phyloP scores from a whole-genome alignment of 2,329 filamentous ascomycete species.

The Nothomitra cinnamomea region DNA sequence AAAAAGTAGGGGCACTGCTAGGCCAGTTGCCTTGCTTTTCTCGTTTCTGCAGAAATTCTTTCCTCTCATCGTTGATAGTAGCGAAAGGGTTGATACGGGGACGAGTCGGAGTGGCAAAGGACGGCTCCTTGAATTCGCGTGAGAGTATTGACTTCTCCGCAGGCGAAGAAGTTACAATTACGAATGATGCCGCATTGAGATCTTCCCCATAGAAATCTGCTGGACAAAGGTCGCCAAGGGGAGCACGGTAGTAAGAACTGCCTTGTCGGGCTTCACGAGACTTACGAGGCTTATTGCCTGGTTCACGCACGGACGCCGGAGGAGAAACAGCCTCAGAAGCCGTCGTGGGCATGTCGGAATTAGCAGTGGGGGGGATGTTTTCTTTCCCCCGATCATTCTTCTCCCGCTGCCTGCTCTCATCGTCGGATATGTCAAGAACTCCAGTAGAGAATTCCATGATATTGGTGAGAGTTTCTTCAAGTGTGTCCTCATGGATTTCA shows the following conservation, averaged over 20 bases:
- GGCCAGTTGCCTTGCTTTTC: conserved; percentile 2
- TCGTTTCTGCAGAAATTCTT: neutral
- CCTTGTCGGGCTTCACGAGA: neutral
- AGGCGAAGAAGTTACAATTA: neutral
- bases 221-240: conserved; percentile 4
- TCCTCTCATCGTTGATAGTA: neutral
- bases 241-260: conserved; percentile 3
- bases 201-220: conserved; percentile 3
- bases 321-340: neutral
- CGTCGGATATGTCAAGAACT: conserved; percentile 32
- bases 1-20: neutral
- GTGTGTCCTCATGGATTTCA: conserved; percentile 33
- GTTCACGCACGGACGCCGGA: neutral
- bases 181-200: neutral
- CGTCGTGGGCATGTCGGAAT: neutral
- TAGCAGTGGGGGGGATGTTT: conserved; percentile 26
- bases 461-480: conserved; percentile 32
- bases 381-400: conserved; percentile 28
- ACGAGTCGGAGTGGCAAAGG: neutral
- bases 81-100: neutral
- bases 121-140: neutral
- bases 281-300: neutral
- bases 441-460: conserved; percentile 34
- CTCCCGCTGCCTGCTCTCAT: conserved; percentile 23
- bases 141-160: neutral